Evolutionary conservation across 805 yeast genomes (phyloP).

Genomic region (Wickerhamiella alocasiicola): DNA sequence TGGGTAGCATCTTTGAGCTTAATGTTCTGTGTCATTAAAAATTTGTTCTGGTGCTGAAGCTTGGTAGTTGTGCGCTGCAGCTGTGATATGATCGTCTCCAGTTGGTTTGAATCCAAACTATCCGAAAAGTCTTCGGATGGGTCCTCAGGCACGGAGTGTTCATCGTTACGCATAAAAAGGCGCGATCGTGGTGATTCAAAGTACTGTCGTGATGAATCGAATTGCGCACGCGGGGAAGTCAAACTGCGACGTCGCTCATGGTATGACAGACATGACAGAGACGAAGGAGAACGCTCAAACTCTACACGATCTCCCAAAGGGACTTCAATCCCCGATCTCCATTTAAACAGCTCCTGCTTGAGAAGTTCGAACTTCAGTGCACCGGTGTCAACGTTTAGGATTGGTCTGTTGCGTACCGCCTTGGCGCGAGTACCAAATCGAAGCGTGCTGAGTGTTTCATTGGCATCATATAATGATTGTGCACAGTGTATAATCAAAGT

Average conservation of each 20-base stretch:
- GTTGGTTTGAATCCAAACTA: no score
- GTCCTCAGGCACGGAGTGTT: no score
- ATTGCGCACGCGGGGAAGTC: conserved; percentile 5
- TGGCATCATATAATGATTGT: conserved; percentile 41
- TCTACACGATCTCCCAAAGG: conserved; percentile 23
- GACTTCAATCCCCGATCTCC: conserved; percentile 29
- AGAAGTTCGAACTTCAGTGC: conserved; percentile 19
- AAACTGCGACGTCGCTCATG: conserved; percentile 5
- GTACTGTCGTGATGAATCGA: no score
- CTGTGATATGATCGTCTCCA: no score
- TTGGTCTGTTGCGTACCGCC: conserved; percentile 50
- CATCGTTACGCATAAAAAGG: no score
- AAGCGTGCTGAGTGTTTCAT: conserved; percentile 59
- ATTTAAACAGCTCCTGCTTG: conserved; percentile 31
- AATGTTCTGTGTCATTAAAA: conserved; percentile 1
- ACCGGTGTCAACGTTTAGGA: conserved; percentile 40
- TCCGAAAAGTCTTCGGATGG: no score
- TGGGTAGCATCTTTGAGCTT: conserved; percentile 14
- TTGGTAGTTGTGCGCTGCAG: no score
- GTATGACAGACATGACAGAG: not conserved
- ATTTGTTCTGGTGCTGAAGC: no score
- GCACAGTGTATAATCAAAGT: conserved; percentile 64
- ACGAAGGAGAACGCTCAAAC: conserved; percentile 1
- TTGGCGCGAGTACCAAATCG: conserved; percentile 68
- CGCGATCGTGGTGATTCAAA: no score